Evolutionary conservation across 1,284 basidiomycete species (phyloP), one percentile per base, ranked within the genome.

Genomic region (Caloboletus inedulis): DNA sequence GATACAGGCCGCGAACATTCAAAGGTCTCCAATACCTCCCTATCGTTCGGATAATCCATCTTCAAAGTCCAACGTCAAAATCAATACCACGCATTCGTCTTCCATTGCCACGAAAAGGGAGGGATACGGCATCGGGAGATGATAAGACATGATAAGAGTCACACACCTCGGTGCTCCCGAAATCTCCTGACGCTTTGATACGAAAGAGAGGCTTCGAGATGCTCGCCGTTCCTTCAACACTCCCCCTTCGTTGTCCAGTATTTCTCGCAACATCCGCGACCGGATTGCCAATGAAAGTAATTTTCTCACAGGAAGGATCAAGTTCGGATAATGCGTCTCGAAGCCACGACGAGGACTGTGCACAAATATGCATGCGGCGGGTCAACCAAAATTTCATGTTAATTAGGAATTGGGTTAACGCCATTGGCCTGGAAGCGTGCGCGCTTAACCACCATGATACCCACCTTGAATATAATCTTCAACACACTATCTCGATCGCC

Each of bases 1-100:
- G 75, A 78, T n/a, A 92, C 78, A 7, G 73, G 70, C 35, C 76
- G 72, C 10, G 72, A 76, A 65, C 93, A 96, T 59, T 94, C 89
- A 63, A 94, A 93, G 0, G 84, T 82, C 69, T 96, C 92, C 39
- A 97, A 79, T 0, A 96, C 90, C 49, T 95, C 92, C 47, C 80
- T 77, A 63, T 95, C 93, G 62, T 93, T 92, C 1, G 91, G 91
- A 59, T 94, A 96, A 69, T 97, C 94, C 84, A 96, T 89, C 91
- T 94, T 62, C 19, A 41, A n/a, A 27, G 3, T 27, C 30, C 46
- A 19, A 30, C 19, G 33, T 60, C 44, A 49, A 31, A 37, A 25
- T 30, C n/a, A 18, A 16, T 4, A 1, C 30, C 23, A 23, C 14
- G 2, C 23, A 23, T 21, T 37, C 47, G 36, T 10, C 21, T 34